These are phyloP conservation scores for Luzula sylvatica DNA, from an alignment of 176 grass and related monocot genomes.

Conservation along the genomic window DNA sequence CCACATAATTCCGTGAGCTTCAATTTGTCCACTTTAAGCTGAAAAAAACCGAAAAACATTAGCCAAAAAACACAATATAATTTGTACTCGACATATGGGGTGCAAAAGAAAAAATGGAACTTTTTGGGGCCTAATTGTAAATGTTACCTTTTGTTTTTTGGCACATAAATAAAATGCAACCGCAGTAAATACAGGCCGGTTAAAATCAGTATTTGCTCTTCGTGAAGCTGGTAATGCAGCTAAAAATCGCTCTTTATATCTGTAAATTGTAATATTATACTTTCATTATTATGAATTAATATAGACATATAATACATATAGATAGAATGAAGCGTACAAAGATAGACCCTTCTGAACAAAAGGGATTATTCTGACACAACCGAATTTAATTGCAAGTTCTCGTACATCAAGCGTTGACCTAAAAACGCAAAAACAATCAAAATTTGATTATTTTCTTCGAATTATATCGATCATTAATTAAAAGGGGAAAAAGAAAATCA, in stretches of 20 bases:
- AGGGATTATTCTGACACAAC: slow-evolving; percentile 86
- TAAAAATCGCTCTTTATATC: slow-evolving; percentile 83
- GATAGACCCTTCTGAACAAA: slow-evolving; percentile 75
- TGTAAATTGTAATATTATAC: slow-evolving; percentile 12
- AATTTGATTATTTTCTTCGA: not conserved
- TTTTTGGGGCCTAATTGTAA: not conserved
- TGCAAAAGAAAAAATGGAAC: too few species aligned
- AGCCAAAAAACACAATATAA: not conserved
- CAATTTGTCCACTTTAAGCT: slow-evolving; percentile 94
- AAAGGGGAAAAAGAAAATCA: not conserved
- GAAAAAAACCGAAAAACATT: not conserved
- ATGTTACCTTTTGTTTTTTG: slow-evolving; percentile 79
- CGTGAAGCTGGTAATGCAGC: slow-evolving; percentile 67
- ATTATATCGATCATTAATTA: not conserved
- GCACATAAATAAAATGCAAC: slow-evolving; percentile 92
- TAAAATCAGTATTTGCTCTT: slow-evolving; percentile 67
- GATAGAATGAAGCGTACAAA: slow-evolving; percentile 49
- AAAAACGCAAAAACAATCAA: slow-evolving; percentile 5
- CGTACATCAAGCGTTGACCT: slow-evolving; percentile 63
- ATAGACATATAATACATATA: not conserved
- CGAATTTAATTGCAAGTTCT: slow-evolving; percentile 84
- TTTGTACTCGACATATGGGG: too few species aligned
- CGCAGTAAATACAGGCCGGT: slow-evolving; percentile 70
- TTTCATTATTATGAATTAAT: too few species aligned
- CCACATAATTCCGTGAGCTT: slow-evolving; percentile 83